Evolutionary conservation across 352 stramenopile genomes (phyloP).

Genomic region (Phytophthora macrochlamydospora): DNA sequence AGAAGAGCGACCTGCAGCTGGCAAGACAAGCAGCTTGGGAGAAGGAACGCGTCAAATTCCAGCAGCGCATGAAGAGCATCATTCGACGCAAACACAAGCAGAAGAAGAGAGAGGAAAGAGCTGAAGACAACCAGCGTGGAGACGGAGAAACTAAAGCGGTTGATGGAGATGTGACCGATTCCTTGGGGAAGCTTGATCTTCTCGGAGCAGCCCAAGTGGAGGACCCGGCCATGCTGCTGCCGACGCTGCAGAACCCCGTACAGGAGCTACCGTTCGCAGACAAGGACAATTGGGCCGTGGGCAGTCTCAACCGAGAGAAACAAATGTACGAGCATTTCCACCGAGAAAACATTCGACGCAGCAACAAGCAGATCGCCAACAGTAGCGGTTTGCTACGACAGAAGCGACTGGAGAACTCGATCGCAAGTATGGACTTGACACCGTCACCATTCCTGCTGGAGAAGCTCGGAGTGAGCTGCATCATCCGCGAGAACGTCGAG

Average conservation of each 20-base stretch:
- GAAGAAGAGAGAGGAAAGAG: constrained; percentile 11
- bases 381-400: constrained; percentile 42
- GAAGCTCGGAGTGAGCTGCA: constrained; percentile 60
- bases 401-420: constrained; percentile 33
- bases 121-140: constrained; percentile 19
- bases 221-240: constrained; percentile 32
- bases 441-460: constrained; percentile 74
- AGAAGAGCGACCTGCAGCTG: constrained; percentile 73
- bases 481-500: constrained; percentile 50
- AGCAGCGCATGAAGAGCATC: constrained; percentile 73
- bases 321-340: constrained; percentile 83
- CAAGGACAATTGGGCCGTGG: constrained; percentile 84
- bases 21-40: constrained; percentile 71
- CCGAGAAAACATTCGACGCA: constrained; percentile 64
- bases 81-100: constrained; percentile 53
- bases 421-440: constrained; percentile 52
- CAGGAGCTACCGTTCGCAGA: constrained; percentile 66
- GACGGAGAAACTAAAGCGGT: constrained; percentile 4
- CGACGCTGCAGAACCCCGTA: constrained; percentile 43
- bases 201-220: constrained; percentile 15
- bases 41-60: constrained; percentile 68
- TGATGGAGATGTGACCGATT: constrained; percentile 27
- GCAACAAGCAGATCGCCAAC: constrained; percentile 46
- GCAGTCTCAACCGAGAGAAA: constrained; percentile 70
- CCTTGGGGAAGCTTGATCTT: constrained; percentile 26